Conservation (phyloP, 371 early-diverging fungal genomes). For the Rhizomucor pusillus region DNA sequence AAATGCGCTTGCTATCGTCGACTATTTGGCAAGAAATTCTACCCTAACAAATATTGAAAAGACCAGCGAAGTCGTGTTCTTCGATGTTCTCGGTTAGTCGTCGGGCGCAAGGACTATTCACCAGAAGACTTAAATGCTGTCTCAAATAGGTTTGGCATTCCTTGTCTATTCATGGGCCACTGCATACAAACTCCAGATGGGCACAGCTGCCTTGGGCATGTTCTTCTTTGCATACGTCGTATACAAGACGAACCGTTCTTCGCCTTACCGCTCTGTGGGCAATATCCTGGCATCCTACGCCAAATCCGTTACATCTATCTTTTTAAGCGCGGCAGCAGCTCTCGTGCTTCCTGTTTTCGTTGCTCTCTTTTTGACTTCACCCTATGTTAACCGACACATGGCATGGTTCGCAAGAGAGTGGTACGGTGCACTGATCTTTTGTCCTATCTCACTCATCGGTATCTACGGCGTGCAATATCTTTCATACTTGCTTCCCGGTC, state of each 20-base stretch:
- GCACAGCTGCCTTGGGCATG: slow-evolving; percentile 19
- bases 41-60: slow-evolving; percentile 45
- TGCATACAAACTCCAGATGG: slow-evolving; percentile 49
- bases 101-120: background rate
- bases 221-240: slow-evolving; percentile 32
- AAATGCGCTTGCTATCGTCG: slow-evolving; percentile 58
- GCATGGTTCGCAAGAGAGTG: slow-evolving; percentile 67
- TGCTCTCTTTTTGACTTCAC: slow-evolving; percentile 37
- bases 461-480: slow-evolving; percentile 48
- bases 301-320: slow-evolving; percentile 33
- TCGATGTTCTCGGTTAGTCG: slow-evolving; percentile 58
- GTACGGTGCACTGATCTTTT: slow-evolving; percentile 55
- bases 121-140: too few species aligned
- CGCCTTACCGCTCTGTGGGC: slow-evolving; percentile 38
- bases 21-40: slow-evolving; percentile 53
- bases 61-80: slow-evolving; percentile 62
- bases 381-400: slow-evolving; percentile 50
- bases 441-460: slow-evolving; percentile 49
- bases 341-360: slow-evolving; percentile 42
- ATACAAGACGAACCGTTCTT: slow-evolving; percentile 22
- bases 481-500: slow-evolving; percentile 29
- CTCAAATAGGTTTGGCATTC: slow-evolving; percentile 44
- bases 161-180: slow-evolving; percentile 59
- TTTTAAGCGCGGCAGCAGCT: slow-evolving; percentile 42
- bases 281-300: slow-evolving; percentile 27